Percentiles rank a stretch among this genome's conserved stretches.
Conservation (phyloP, 768 basidiomycete genomes). For the Postia placenta region DNA sequence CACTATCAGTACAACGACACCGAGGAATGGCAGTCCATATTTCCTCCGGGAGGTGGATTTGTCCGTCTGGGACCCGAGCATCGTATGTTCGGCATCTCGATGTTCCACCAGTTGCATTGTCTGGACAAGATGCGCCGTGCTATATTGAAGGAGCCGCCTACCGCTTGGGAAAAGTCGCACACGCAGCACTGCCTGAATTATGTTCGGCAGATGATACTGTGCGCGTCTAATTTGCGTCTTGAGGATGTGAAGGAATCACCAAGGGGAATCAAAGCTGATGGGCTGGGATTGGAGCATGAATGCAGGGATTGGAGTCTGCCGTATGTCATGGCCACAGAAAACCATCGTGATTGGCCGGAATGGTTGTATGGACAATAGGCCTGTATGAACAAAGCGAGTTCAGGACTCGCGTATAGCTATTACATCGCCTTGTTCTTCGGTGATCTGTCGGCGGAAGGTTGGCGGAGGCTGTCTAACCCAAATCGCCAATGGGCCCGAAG, state of each 20-base stretch:
- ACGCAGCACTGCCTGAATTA: conserved; percentile 23
- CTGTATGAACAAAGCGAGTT: too few relatives aligned
- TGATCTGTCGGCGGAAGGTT: too few relatives aligned
- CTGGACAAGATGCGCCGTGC: conserved; percentile 21
- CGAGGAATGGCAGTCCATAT: conserved; percentile 25
- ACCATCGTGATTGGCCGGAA: neutral
- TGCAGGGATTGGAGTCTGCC: neutral
- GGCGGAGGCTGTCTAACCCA: too few relatives aligned
- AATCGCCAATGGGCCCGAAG: too few relatives aligned
- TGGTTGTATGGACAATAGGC: too few relatives aligned
- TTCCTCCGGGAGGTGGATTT: conserved; percentile 16
- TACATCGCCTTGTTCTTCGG: too few relatives aligned
- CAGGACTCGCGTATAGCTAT: too few relatives aligned
- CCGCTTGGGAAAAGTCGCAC: conserved; percentile 11
- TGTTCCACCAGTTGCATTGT: conserved; percentile 25
- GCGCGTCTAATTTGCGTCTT: conserved; percentile 6
- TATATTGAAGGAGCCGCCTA: conserved; percentile 13
- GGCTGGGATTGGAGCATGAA: neutral
- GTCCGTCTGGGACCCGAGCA: conserved; percentile 15
- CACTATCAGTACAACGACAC: conserved; percentile 24
- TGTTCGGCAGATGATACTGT: conserved; percentile 23
- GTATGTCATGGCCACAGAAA: neutral
- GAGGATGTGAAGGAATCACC: neutral
- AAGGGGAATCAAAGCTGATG: neutral
- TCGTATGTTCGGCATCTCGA: conserved; percentile 17